Base-by-base conservation (phyloP, 2,329 filamentous ascomycete genomes). In the Pseudogymnoascus sp. region DNA sequence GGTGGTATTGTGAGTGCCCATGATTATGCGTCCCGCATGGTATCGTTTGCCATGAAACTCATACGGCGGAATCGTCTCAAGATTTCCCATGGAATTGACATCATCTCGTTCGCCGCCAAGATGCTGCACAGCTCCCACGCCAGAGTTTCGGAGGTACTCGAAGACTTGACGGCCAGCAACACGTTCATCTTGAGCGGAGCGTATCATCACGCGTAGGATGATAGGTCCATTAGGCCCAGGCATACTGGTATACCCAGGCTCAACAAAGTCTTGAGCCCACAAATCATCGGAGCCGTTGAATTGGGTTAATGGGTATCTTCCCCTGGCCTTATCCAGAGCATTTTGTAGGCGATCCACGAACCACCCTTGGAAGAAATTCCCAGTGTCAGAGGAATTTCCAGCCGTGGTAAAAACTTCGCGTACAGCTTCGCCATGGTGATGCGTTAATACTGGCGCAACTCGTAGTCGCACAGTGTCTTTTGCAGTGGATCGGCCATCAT, bases 251-350 rank as follows among this genome's bases (percentile, higher is more conserved):
- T 73, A 76, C 1, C 65, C 73, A 0, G 74, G 70, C 63, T 75
- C 73, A 26, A 76, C 61, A 35, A 73, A 70, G 59, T 76, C 74
- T 61, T 75, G 74, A 1, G 69, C 66, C 74, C 73, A 76, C 45
- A 70, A 64, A 60, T 75, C 72, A 28, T 60, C 62, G 19, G 61
- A 65, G 1, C 60, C 57, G 18, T 68, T 63, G 60, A 74, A 65
- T 1, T 63, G 52, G 7, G 45, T 52, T 52, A 52, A 52, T 30
- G 45, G 45, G 2, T 30, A 52, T 12, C 26, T 18, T 18, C 45
- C 45, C n/a, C 45, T 30, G n/a, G 45, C 30, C n/a, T 30, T 52
- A 3, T 6, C 71, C 9, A 52, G n/a, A 12, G 45, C 8, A 7
- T 52, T 30, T 18, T 18, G 45, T 3, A 52, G n/a, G 9, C 45